Conservation (phyloP, 2,329 filamentous ascomycete species). For the Apiospora koreana region DNA sequence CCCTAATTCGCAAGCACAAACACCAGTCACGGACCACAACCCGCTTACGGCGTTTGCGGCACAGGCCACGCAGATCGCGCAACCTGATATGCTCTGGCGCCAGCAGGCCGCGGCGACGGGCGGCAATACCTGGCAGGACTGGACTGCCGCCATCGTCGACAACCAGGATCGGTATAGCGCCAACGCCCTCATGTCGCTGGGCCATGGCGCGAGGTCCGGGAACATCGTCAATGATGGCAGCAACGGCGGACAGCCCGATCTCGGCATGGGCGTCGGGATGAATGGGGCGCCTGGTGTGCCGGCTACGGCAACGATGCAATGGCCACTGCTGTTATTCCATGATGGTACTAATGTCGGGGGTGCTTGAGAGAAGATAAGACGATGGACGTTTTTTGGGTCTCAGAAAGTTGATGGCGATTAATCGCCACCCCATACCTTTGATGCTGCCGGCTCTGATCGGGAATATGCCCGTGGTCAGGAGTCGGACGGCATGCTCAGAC, state of each 20-base stretch:
- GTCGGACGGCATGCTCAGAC: background rate
- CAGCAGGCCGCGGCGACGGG: conserved; percentile 31
- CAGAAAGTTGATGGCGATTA: background rate
- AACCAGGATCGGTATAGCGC: conserved; percentile 52
- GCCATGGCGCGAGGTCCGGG: conserved; percentile 28
- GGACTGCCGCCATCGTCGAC: conserved; percentile 53
- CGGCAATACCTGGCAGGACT: conserved; percentile 55
- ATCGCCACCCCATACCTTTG: background rate
- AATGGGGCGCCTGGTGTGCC: conserved; percentile 9
- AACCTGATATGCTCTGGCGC: conserved; percentile 31
- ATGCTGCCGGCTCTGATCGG: background rate
- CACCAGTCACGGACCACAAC: conserved; percentile 24
- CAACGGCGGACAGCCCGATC: conserved; percentile 15
- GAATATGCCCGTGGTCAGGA: background rate
- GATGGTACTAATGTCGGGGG: conserved; percentile 27
- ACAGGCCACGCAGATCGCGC: conserved; percentile 30
- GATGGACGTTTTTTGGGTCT: background rate
- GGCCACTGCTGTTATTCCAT: conserved; percentile 33
- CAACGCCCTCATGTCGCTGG: conserved; percentile 47
- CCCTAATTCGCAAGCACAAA: conserved; percentile 19
- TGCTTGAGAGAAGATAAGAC: background rate
- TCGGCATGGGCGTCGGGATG: conserved; percentile 23
- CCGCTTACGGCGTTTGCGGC: conserved; percentile 30
- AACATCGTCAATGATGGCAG: conserved; percentile 22
- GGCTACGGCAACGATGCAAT: conserved; percentile 29